These are phyloP conservation scores for Tuber brumale DNA, from an alignment of 495 filamentous ascomycete genomes.

Conservation along the genomic window DNA sequence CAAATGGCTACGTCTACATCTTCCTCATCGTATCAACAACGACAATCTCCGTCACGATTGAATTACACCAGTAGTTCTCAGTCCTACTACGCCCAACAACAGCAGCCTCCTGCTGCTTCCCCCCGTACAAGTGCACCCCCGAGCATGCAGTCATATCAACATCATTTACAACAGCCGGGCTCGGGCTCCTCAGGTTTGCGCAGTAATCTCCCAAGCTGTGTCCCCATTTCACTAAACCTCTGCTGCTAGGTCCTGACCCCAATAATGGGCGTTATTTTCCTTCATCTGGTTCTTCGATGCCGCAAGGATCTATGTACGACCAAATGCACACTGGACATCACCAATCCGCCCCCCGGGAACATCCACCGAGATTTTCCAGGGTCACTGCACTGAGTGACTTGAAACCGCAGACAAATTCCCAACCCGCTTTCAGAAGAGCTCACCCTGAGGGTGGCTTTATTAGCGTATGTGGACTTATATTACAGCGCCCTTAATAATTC, in stretches of 20 bases:
- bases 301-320: slow-evolving; percentile 65
- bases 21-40: slow-evolving; percentile 47
- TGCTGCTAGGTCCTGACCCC: slow-evolving; percentile 30
- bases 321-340: slow-evolving; percentile 62
- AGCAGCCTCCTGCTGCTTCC: slow-evolving; percentile 23
- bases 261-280: slow-evolving; percentile 53
- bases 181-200: slow-evolving; percentile 50
- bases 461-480: slow-evolving; percentile 59
- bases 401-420: slow-evolving; percentile 71
- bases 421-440: slow-evolving; percentile 85
- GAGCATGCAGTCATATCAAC: slow-evolving; percentile 37
- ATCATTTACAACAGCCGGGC: slow-evolving; percentile 39
- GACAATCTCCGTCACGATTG: slow-evolving; percentile 55
- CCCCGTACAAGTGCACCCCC: slow-evolving; percentile 40
- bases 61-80: slow-evolving; percentile 58
- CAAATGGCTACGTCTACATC: slow-evolving; percentile 19
- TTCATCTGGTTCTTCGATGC: slow-evolving; percentile 58
- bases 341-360: slow-evolving; percentile 53
- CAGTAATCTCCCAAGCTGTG: slow-evolving; percentile 3
- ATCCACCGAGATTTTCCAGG: slow-evolving; percentile 81
- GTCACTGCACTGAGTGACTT: slow-evolving; percentile 66
- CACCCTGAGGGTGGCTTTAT: slow-evolving; percentile 98
- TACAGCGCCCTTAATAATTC: neutral
- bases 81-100: slow-evolving; percentile 51
- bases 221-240: slow-evolving; percentile 17